Conservation (phyloP, 768 basidiomycete genomes). For the Pleurotus sapidus region DNA sequence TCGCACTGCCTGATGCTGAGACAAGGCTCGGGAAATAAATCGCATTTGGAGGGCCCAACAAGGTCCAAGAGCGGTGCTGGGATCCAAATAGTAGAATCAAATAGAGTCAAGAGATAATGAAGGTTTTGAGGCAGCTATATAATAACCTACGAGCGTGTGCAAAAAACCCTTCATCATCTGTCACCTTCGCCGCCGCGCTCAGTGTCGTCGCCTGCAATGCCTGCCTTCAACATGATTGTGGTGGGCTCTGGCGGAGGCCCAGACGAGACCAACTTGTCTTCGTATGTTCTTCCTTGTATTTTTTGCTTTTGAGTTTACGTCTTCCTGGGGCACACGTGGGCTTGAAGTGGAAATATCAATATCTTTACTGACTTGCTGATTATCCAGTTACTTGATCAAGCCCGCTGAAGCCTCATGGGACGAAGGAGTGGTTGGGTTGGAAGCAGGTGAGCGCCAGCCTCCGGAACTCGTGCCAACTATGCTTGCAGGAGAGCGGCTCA, state of each 20-base stretch:
- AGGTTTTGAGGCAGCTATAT: too few species aligned
- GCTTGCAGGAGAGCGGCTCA: too few species aligned
- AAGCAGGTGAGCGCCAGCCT: constrained; percentile 65
- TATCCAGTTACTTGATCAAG: constrained; percentile 83
- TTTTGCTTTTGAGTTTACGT: constrained; percentile 1
- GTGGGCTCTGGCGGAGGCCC: constrained; percentile 88
- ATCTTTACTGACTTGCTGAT: constrained; percentile 10
- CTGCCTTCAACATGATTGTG: constrained; percentile 70
- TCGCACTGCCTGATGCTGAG: constrained; percentile 1
- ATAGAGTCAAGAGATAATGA: too few species aligned
- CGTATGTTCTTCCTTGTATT: constrained; percentile 45
- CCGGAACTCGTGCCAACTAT: too few species aligned
- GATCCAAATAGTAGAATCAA: too few species aligned
- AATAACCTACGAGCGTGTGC: too few species aligned
- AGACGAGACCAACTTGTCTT: constrained; percentile 84
- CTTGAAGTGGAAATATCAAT: constrained; percentile 3
- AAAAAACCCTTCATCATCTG: too few species aligned
- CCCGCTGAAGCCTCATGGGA: constrained; percentile 63
- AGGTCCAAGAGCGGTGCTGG: too few species aligned
- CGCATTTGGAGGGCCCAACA: neutral
- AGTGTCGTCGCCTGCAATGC: constrained; percentile 20
- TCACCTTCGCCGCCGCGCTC: neutral
- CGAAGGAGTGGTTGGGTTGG: constrained; percentile 79
- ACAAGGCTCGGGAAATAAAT: neutral
- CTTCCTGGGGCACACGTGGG: constrained; percentile 9